Evolutionary conservation across 257 asterid genomes (phyloP).

Genomic region (Buddleja alternifolia): DNA sequence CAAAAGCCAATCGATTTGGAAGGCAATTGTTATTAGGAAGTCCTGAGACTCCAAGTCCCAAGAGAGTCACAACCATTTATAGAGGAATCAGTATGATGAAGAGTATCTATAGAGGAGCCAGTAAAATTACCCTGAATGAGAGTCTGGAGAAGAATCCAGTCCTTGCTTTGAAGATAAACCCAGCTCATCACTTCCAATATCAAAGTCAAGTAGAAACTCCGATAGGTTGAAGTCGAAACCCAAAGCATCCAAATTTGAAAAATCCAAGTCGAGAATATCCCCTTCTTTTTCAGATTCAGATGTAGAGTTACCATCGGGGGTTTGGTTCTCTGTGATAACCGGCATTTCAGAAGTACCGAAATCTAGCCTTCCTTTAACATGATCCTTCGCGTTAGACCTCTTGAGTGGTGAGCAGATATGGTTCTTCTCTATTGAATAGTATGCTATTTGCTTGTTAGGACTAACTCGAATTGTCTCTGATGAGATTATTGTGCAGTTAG

Average conservation of each 20-base stretch:
- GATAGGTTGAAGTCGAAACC: conserved; percentile 67
- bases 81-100: neutral
- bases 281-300: conserved; percentile 71
- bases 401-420: conserved; percentile 68
- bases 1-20: neutral
- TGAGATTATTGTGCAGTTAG: conserved; percentile 79
- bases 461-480: conserved; percentile 80
- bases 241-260: conserved; percentile 65
- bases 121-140: conserved; percentile 43
- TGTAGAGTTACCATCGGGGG: conserved; percentile 49
- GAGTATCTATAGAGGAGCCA: neutral
- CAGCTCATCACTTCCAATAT: conserved; percentile 40
- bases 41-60: too few species aligned
- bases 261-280: conserved; percentile 73
- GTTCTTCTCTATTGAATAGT: conserved; percentile 79
- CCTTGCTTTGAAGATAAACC: conserved; percentile 37
- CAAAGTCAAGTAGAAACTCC: conserved; percentile 50
- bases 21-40: too few species aligned
- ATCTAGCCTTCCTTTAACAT: conserved; percentile 84
- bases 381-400: conserved; percentile 62
- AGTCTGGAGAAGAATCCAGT: conserved; percentile 54
- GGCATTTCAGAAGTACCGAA: conserved; percentile 69
- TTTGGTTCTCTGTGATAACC: conserved; percentile 45
- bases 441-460: conserved; percentile 76
- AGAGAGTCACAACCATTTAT: too few species aligned